Conservation (phyloP, 306 rosid genomes). For the Acmispon strigosus region DNA sequence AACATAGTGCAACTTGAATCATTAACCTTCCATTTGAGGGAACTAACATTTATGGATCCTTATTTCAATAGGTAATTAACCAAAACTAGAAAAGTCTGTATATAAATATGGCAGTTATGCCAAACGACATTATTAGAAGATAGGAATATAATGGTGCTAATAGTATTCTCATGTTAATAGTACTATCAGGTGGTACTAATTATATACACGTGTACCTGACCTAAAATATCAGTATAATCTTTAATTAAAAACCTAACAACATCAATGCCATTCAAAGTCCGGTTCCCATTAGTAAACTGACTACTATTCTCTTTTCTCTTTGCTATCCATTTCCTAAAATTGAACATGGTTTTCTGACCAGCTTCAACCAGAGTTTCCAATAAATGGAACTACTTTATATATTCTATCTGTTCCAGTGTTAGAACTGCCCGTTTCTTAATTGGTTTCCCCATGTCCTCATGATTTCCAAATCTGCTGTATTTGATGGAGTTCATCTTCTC, state of each 20-base stretch:
- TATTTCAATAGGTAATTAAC: not conserved
- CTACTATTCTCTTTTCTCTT: not conserved
- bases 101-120: not conserved
- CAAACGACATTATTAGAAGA: not conserved
- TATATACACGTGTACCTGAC: not conserved
- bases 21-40: not conserved
- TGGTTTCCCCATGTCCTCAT: not conserved
- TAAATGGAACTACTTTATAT: not conserved
- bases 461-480: not conserved
- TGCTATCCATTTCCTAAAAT: not conserved
- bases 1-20: too few species aligned
- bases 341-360: not conserved
- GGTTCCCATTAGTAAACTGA: not conserved
- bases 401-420: not conserved
- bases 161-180: not conserved
- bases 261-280: not conserved
- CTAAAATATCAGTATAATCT: not conserved
- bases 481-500: not conserved
- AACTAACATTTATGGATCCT: not conserved
- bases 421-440: not conserved
- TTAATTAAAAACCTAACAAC: not conserved
- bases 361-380: not conserved
- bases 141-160: too few species aligned
- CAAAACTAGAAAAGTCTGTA: slow-evolving; percentile 14
- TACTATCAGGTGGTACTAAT: too few species aligned